These are phyloP conservation scores for Parachlorella kessleri DNA, from an alignment of 139 green algal genomes.

Conservation along the genomic window DNA sequence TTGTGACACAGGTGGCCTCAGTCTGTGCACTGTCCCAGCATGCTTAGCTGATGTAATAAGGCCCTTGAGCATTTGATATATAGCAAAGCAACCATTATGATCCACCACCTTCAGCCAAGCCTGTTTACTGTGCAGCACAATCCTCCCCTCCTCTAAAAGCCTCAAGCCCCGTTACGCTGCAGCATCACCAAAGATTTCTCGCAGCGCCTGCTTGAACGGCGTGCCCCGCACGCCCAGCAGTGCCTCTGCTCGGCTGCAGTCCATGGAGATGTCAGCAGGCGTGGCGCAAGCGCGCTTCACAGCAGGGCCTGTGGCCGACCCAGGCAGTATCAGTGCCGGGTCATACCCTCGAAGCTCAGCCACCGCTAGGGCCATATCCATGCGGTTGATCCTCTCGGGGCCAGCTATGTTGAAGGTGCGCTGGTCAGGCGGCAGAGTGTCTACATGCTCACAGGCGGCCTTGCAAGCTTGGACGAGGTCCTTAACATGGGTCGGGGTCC, in stretches of 20 bases:
- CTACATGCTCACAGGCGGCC: neutral
- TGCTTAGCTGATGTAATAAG: too few relatives aligned
- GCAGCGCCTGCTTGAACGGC: conserved; percentile 34
- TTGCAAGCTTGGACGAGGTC: conserved; percentile 27
- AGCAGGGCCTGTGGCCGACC: neutral
- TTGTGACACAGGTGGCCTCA: too few relatives aligned
- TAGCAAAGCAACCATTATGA: too few relatives aligned
- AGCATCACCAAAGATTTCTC: conserved; percentile 33
- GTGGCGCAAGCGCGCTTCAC: conserved; percentile 1
- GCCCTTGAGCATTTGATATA: too few relatives aligned
- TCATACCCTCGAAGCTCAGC: conserved; percentile 34
- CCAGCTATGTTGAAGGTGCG: conserved; percentile 64
- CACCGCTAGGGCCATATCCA: conserved; percentile 70
- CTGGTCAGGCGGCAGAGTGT: conserved; percentile 25
- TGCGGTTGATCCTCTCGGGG: conserved; percentile 66
- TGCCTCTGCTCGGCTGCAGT: conserved; percentile 17
- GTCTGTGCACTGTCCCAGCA: too few relatives aligned
- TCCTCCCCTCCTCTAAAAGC: too few relatives aligned
- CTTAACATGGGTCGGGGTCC: conserved; percentile 36
- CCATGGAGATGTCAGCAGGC: conserved; percentile 70
- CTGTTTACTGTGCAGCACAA: too few relatives aligned
- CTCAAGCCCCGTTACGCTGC: too few relatives aligned
- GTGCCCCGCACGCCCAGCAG: conserved; percentile 36
- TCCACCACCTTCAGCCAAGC: too few relatives aligned
- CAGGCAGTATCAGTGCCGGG: neutral